Base-by-base conservation (phyloP, 441 rosid species). In the Adansonia grandidieri region DNA sequence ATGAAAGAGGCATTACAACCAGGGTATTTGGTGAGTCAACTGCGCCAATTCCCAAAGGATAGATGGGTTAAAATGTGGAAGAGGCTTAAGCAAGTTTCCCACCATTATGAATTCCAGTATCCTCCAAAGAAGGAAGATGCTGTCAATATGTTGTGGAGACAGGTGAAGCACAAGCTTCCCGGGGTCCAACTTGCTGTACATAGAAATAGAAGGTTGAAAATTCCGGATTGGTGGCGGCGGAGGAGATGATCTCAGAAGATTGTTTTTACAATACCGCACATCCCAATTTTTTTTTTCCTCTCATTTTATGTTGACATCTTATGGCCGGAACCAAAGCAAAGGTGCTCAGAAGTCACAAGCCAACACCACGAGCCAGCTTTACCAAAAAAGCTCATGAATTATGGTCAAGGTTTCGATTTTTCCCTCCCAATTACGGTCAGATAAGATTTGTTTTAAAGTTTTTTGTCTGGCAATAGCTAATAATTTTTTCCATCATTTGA, bases 51-150 rank as follows among this genome's bases (percentile, higher is more conserved):
- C 76, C 87, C 93, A 2, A 96, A 89, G 70, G 91, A 89, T 68
- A 87, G 87, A 79, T 96, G 99, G 98, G 32, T 88, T 19, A 61
- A 89, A 81, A 94, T 93, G 97, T 96, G 98, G 98, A 79, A 45
- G 82, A 76, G 48, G 17, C 90, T 96, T 32, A 96, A 89, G 86
- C 88, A 81, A n/a, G 79, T 96, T 40, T 88, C 98, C 20, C 93
- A 77, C 86, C 95, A 92, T 85, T 96, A 84, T 0, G 95, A 96
- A 77, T 96, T 92, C 78, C 97, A 92, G 75, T 87, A 86, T 77
- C 99, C 99, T 6, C 91, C 98, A 0, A 77, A 82, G 88, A 92
- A 82, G 83, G 98, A 87, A 72, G 99, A 94, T 63, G 98, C 98
- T 0, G 89, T 89, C 8, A 83, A 93, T 81, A 87, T 94, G 98